Conservation (phyloP, 2,329 filamentous ascomycete genomes). For the Davidsoniella australis region DNA sequence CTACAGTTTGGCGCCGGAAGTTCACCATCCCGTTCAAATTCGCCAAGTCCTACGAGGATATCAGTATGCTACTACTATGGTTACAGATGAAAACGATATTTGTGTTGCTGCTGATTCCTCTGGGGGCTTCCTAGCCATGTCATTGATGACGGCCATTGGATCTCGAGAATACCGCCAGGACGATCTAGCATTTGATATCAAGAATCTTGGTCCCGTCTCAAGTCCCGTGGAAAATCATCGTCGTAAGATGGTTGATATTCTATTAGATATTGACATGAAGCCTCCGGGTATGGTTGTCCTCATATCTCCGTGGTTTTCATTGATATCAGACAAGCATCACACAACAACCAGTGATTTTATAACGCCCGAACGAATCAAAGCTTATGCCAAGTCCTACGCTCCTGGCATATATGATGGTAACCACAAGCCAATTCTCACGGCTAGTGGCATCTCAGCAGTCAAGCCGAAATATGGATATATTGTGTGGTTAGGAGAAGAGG, state of each 20-base stretch:
- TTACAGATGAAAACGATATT: constrained; percentile 41
- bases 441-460: neutral
- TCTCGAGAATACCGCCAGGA: constrained; percentile 4
- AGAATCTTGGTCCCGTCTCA: neutral
- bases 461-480: constrained; percentile 47
- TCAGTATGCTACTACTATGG: constrained; percentile 45
- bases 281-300: constrained; percentile 42
- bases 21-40: constrained; percentile 55
- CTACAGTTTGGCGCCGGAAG: constrained; percentile 56
- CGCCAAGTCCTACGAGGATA: constrained; percentile 55
- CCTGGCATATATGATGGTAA: constrained; percentile 16
- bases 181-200: constrained; percentile 2
- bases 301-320: constrained; percentile 67
- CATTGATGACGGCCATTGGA: constrained; percentile 32
- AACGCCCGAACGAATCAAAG: constrained; percentile 45
- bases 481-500: constrained; percentile 57
- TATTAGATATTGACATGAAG: constrained; percentile 5
- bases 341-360: constrained; percentile 64
- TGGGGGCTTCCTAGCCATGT: constrained; percentile 56
- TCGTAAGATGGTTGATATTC: constrained; percentile 1
- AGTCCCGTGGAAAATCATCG: neutral
- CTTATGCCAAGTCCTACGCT: constrained; percentile 51
- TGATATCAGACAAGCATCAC: constrained; percentile 49
- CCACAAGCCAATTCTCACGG: neutral
- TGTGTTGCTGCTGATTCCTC: constrained; percentile 67